Base-by-base conservation (phyloP, 345 rosid species). In the Populus ilicifolia region DNA sequence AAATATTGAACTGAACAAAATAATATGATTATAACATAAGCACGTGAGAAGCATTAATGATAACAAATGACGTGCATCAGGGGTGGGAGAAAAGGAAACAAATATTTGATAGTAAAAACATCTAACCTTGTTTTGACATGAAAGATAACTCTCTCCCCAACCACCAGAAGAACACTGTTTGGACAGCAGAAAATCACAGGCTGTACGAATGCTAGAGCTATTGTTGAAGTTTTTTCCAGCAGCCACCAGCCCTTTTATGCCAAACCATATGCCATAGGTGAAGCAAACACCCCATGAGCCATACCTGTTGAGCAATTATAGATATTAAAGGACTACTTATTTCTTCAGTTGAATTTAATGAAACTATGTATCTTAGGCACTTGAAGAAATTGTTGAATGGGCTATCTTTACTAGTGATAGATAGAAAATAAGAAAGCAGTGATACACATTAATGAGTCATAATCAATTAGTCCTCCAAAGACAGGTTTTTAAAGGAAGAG, bases 61-160 rank as follows among this genome's bases (percentile, higher is more conserved):
- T n/a, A 5, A 20, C 59, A 38, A 8, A 29, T 59, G 12, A 16
- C 25, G 2, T 35, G 69, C n/a, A 59, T 44, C 41, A 65, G 63
- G 7, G 43, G 27, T 46, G 70, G 36, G 67, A 73, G 76, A 75
- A 29, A 11, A 21, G 36, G 50, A 5, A 16, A 38, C 30, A 67
- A n/a, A 14, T n/a, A 59, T 14, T 21, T 52, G 20, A 17, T 14
- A 72, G 29, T 16, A 41, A 6, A 66, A 30, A 12, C 39, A 75
- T 38, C 69, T 35, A 75, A 93, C 96, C 97, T 93, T 90, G 72
- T 90, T 85, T 89, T 92, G 96, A 82, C 98, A 95, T 77, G 98
- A 93, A 79, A 93, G 92, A 74, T 95, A 95, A 83, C 98, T 93
- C 86, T 95, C 98, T 83, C 98, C 99, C 99, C 99, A 96, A 64